Percentiles rank a stretch among this genome's conserved stretches.
phyloP scores from a whole-genome alignment of 228 moss, liverwort and hornwort species.

The Sphagnum fallax region DNA sequence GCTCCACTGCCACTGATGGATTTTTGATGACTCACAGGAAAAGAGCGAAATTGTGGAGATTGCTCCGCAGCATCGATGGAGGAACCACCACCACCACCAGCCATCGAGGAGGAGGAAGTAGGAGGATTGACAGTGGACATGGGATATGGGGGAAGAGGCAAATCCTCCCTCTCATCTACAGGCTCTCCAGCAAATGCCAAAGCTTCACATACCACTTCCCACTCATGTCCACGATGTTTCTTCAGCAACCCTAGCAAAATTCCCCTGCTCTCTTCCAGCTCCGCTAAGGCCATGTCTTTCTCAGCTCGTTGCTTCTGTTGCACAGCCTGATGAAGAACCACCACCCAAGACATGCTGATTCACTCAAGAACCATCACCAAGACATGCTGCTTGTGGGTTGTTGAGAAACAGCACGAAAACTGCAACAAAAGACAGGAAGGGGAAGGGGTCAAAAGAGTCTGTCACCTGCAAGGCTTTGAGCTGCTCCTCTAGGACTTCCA shows the following conservation, averaged over 20 bases:
- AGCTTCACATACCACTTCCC: slow-evolving; percentile 91
- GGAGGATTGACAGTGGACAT: slow-evolving; percentile 43
- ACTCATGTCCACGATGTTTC: slow-evolving; percentile 83
- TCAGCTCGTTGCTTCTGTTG: slow-evolving; percentile 86
- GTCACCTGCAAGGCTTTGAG: slow-evolving; percentile 81
- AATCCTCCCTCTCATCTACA: slow-evolving; percentile 75
- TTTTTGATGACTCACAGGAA: slow-evolving; percentile 5
- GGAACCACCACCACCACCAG: neutral
- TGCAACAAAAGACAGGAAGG: no score
- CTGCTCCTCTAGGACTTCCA: slow-evolving; percentile 85
- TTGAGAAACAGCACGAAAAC: no score
- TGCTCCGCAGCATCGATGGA: slow-evolving; percentile 22
- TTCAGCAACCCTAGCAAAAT: slow-evolving; percentile 67
- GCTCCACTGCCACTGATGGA: slow-evolving; percentile 39
- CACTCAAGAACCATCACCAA: neutral
- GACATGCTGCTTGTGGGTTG: neutral
- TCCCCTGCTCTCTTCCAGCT: slow-evolving; percentile 83
- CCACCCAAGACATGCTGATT: neutral
- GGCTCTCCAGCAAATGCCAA: slow-evolving; percentile 96
- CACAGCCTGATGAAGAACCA: slow-evolving; percentile 37
- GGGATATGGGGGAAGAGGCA: slow-evolving; percentile 83
- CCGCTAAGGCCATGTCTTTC: slow-evolving; percentile 78
- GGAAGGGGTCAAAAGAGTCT: neutral
- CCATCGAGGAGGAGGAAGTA: slow-evolving; percentile 18
- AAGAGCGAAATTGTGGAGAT: slow-evolving; percentile 32